phyloP scores from a whole-genome alignment of 2,329 filamentous ascomycete species.

The Fusarium setosum region DNA sequence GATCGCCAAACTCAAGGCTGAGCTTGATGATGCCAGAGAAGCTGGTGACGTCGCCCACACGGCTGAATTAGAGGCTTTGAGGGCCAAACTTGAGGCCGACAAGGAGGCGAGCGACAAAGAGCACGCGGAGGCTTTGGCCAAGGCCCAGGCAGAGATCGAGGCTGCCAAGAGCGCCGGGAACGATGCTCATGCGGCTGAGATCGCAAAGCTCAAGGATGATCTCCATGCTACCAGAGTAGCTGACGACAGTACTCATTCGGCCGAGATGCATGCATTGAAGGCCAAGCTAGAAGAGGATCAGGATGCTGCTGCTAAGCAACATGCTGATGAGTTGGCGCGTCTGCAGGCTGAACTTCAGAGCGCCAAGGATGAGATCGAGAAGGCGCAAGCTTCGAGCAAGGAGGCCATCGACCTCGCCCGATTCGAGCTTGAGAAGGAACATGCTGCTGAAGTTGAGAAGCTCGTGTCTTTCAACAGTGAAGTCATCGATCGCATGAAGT shows the following conservation, averaged over 20 bases:
- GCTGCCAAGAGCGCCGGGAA: slow-evolving; percentile 45
- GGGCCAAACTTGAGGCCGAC: slow-evolving; percentile 56
- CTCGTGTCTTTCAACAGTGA: slow-evolving; percentile 56
- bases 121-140: slow-evolving; percentile 45
- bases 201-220: slow-evolving; percentile 48
- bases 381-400: slow-evolving; percentile 55
- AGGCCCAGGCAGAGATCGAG: slow-evolving; percentile 47
- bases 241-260: slow-evolving; percentile 46
- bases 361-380: slow-evolving; percentile 55
- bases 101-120: slow-evolving; percentile 53
- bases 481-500: slow-evolving; percentile 54
- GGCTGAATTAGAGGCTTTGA: slow-evolving; percentile 53
- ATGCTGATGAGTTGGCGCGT: slow-evolving; percentile 49
- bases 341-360: slow-evolving; percentile 44
- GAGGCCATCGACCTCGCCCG: slow-evolving; percentile 59
- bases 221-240: slow-evolving; percentile 45
- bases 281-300: slow-evolving; percentile 56
- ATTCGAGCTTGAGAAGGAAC: slow-evolving; percentile 57
- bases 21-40: slow-evolving; percentile 48
- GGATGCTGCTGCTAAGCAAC: slow-evolving; percentile 50
- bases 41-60: slow-evolving; percentile 42
- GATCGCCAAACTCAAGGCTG: slow-evolving; percentile 40
- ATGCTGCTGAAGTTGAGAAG: slow-evolving; percentile 61
- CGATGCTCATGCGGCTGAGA: slow-evolving; percentile 44
- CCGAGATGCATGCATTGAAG: slow-evolving; percentile 54